Percentiles rank a stretch among this genome's conserved stretches.
These are phyloP conservation scores for Aegilops longissima DNA, from an alignment of 176 grass and related monocot genomes.

Conservation along the genomic window DNA sequence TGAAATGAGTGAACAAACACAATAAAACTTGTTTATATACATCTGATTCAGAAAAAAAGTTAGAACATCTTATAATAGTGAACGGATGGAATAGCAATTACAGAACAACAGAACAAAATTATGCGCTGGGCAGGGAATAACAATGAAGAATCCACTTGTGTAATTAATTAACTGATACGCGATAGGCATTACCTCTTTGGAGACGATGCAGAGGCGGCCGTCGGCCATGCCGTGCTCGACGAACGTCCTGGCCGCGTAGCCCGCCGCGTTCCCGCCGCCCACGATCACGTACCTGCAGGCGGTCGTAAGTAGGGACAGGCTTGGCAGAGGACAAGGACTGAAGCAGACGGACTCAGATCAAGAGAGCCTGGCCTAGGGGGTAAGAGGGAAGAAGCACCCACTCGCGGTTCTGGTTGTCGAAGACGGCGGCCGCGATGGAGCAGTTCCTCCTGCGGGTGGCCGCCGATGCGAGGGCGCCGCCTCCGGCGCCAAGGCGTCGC, in stretches of 20 bases:
- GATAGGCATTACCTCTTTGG: slow-evolving; percentile 67
- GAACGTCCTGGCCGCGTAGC: slow-evolving; percentile 83
- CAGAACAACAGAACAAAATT: neutral
- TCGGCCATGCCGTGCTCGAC: slow-evolving; percentile 89
- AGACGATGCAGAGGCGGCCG: slow-evolving; percentile 82
- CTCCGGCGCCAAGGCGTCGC: slow-evolving; percentile 11
- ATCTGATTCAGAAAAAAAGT: no score
- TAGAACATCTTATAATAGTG: no score
- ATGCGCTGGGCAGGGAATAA: neutral
- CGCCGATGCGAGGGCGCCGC: neutral
- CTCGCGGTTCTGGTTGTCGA: slow-evolving; percentile 72
- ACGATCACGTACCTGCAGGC: slow-evolving; percentile 83
- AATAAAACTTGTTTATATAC: no score
- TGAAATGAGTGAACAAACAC: no score
- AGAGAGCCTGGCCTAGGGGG: neutral
- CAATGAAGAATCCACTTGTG: neutral
- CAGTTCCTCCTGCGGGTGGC: neutral
- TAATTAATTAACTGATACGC: neutral
- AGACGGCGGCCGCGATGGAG: slow-evolving; percentile 43
- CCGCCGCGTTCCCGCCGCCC: slow-evolving; percentile 85
- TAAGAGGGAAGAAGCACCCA: slow-evolving; percentile 21
- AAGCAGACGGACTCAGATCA: neutral
- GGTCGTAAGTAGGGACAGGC: neutral
- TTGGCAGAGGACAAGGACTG: neutral
- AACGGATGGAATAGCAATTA: neutral